Evolutionary conservation across 768 basidiomycete species (phyloP).

Genomic region (Arthromyces matolae): DNA sequence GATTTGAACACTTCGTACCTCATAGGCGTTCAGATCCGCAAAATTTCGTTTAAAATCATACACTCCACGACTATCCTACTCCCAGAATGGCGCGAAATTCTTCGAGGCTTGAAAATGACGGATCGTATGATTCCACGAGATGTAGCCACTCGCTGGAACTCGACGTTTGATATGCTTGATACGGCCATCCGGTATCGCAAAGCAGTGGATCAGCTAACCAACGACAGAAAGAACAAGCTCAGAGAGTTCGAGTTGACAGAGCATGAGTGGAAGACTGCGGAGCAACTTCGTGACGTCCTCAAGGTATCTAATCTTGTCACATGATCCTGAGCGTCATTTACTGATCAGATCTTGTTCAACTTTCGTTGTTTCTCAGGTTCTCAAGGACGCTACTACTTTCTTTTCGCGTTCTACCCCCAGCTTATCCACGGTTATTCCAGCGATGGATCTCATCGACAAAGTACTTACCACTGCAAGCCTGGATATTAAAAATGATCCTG

Average conservation of each 20-base stretch:
- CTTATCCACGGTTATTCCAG: no score
- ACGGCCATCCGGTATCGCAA: constrained; percentile 22
- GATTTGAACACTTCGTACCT: no score
- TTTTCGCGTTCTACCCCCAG: no score
- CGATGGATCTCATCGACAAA: no score
- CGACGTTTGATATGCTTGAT: constrained; percentile 29
- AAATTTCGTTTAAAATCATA: no score
- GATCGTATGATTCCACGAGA: constrained; percentile 27
- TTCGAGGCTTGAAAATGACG: constrained; percentile 12
- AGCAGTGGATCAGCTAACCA: constrained; percentile 21
- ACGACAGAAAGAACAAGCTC: constrained; percentile 11
- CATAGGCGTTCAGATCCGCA: no score
- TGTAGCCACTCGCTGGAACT: constrained; percentile 32
- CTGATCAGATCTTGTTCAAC: no score
- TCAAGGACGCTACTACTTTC: constrained; percentile 26
- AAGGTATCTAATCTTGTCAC: constrained; percentile 23
- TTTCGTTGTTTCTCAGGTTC: constrained; percentile 22
- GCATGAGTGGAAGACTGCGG: constrained; percentile 26
- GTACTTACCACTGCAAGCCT: no score
- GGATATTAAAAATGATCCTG: no score
- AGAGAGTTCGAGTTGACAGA: constrained; percentile 14
- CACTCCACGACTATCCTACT: no score
- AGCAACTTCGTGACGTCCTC: constrained; percentile 22
- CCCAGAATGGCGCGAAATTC: constrained; percentile 23
- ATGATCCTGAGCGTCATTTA: no score